phyloP scores from a whole-genome alignment of 2,329 filamentous ascomycete genomes.

The Colletotrichum camelliae region DNA sequence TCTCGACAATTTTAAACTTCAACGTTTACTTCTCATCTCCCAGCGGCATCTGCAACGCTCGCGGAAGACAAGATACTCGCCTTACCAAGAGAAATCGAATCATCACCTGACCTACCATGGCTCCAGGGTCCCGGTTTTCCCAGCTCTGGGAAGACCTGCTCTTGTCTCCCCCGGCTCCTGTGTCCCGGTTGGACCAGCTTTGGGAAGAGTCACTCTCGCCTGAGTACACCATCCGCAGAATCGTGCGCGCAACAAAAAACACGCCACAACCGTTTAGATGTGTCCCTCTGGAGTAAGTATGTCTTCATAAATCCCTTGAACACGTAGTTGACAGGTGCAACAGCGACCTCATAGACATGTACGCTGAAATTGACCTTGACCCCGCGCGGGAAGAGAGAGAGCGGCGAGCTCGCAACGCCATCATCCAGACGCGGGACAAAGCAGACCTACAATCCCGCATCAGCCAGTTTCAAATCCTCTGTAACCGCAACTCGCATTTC shows the following conservation, averaged over 20 bases:
- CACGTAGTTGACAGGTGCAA: neutral
- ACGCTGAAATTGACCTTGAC: neutral
- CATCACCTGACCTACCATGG: neutral
- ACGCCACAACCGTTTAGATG: neutral
- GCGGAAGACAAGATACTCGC: neutral
- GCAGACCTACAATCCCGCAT: neutral
- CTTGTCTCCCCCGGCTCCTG: neutral
- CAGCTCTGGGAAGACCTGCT: neutral
- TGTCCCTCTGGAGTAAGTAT: neutral
- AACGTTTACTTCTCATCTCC: neutral
- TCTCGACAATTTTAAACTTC: neutral
- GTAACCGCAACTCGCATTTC: neutral
- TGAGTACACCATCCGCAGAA: neutral
- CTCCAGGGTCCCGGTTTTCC: neutral
- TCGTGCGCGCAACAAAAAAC: neutral
- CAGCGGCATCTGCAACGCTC: too few species aligned
- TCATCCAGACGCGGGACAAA: neutral
- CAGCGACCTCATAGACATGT: neutral
- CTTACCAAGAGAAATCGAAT: neutral
- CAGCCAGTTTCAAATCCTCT: neutral
- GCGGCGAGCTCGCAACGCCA: neutral
- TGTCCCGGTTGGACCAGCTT: neutral
- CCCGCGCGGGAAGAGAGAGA: neutral
- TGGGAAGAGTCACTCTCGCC: neutral
- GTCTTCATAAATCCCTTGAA: accelerated